These are phyloP conservation scores for Arabis hirsuta DNA, from an alignment of 345 rosid species.

Conservation along the genomic window DNA sequence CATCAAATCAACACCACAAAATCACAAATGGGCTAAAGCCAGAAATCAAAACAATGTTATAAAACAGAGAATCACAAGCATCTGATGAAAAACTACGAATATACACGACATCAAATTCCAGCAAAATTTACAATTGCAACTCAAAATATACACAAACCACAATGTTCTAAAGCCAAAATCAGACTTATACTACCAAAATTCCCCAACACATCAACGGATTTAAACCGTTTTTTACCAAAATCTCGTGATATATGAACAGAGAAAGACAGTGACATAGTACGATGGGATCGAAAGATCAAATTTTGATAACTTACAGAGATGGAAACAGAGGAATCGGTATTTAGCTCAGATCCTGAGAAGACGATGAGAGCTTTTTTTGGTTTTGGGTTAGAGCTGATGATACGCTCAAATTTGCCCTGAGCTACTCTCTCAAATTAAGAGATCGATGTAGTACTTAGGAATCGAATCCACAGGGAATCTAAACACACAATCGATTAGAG, in stretches of 20 bases:
- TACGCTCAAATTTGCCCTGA: too few relatives aligned
- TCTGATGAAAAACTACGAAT: too few relatives aligned
- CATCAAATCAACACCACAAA: constrained; percentile 35
- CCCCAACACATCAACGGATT: not conserved
- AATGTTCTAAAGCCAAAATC: constrained; percentile 26
- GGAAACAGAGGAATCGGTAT: too few relatives aligned
- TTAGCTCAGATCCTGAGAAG: too few relatives aligned
- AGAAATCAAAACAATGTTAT: not conserved
- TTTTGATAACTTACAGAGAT: too few relatives aligned
- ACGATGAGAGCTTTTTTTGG: too few relatives aligned
- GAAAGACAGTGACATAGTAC: constrained; percentile 3
- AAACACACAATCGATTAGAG: too few relatives aligned
- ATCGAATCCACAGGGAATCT: too few relatives aligned
- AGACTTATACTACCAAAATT: not conserved
- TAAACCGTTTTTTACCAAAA: not conserved
- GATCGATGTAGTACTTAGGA: too few relatives aligned
- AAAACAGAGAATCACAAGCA: constrained; percentile 9
- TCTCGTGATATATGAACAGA: not conserved
- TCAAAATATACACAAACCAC: not conserved
- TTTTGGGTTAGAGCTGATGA: too few relatives aligned
- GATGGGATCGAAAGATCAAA: not conserved
- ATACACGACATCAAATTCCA: not conserved
- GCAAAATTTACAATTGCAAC: constrained; percentile 1
- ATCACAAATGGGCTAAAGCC: not conserved
- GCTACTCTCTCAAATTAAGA: too few relatives aligned